A percentile compares a stretch with the other conserved stretches of the same genome.
Conservation (phyloP, 441 rosid genomes). For the Populus hybrid region DNA sequence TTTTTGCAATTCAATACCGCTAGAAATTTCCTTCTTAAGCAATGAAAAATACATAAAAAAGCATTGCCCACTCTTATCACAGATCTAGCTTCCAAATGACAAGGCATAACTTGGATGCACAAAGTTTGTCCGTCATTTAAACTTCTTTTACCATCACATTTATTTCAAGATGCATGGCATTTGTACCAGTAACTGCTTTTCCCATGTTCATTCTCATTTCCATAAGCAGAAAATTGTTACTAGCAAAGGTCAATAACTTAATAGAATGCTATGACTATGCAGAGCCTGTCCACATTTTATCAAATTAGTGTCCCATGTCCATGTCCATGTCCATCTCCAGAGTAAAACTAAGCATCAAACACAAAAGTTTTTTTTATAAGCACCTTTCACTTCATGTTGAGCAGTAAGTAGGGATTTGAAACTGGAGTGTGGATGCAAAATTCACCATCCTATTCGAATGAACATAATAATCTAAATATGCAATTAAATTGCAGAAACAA, state of each 20-base stretch:
- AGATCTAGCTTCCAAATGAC: not conserved
- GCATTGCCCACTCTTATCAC: not conserved
- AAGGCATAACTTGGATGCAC: not conserved
- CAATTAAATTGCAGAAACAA: not conserved
- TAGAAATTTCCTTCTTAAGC: not conserved
- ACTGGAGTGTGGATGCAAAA: not conserved
- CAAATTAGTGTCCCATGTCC: not conserved
- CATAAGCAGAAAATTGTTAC: not conserved
- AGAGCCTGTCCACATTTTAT: not conserved
- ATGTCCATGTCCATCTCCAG: not conserved
- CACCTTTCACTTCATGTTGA: not conserved
- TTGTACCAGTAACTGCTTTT: not conserved
- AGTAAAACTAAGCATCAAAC: not conserved
- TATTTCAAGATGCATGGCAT: not conserved
- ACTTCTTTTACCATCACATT: not conserved
- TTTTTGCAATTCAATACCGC: not conserved
- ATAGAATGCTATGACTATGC: not conserved
- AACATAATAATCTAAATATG: not conserved
- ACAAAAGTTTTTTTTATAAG: not conserved
- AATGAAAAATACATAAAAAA: not conserved
- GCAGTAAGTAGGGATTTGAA: not conserved
- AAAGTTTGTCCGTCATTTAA: not conserved
- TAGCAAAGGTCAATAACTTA: not conserved
- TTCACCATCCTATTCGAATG: slow-evolving; percentile 3
- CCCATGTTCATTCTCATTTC: not conserved